Evolutionary conservation across 805 yeast genomes (phyloP).

Genomic region (Suhomyces sp.): DNA sequence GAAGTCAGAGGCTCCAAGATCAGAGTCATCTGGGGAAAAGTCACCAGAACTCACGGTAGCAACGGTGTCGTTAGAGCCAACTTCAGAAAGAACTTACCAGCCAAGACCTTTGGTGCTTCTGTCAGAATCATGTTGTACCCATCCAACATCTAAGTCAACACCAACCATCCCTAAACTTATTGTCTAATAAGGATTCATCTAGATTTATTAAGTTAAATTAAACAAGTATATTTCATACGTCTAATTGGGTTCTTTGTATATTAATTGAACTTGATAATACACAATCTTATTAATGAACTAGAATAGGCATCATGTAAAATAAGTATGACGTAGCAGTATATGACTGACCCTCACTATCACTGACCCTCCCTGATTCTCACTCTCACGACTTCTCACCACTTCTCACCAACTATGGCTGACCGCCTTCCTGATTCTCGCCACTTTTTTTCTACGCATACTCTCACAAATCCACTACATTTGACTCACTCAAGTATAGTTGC

Average conservation of each 20-base stretch:
- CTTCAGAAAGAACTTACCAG: slow-evolving; percentile 98
- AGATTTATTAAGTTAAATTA: slow-evolving; percentile 5
- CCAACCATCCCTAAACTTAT: slow-evolving; percentile 1
- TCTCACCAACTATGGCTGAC: no score
- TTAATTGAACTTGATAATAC: slow-evolving; percentile 7
- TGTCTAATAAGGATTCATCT: slow-evolving; percentile 1
- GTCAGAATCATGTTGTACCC: slow-evolving; percentile 99
- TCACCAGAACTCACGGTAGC: slow-evolving; percentile 98
- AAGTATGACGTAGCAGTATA: no score
- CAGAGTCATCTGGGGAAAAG: slow-evolving; percentile 99
- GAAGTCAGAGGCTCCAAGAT: slow-evolving; percentile 98
- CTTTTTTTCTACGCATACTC: no score
- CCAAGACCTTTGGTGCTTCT: slow-evolving; percentile 99
- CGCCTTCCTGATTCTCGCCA: no score
- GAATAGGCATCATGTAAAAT: no score
- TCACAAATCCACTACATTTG: no score
- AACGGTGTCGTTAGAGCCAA: slow-evolving; percentile 97
- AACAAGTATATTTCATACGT: slow-evolving; percentile 4
- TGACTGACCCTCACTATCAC: no score
- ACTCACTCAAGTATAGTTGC: no score
- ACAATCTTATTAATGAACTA: slow-evolving; percentile 4
- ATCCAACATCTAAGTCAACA: slow-evolving; percentile 86
- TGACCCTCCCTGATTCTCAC: no score
- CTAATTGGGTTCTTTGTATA: slow-evolving; percentile 7
- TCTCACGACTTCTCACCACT: no score